phyloP scores from a whole-genome alignment of 2,329 filamentous ascomycete species.

The Sporothrix protearum region DNA sequence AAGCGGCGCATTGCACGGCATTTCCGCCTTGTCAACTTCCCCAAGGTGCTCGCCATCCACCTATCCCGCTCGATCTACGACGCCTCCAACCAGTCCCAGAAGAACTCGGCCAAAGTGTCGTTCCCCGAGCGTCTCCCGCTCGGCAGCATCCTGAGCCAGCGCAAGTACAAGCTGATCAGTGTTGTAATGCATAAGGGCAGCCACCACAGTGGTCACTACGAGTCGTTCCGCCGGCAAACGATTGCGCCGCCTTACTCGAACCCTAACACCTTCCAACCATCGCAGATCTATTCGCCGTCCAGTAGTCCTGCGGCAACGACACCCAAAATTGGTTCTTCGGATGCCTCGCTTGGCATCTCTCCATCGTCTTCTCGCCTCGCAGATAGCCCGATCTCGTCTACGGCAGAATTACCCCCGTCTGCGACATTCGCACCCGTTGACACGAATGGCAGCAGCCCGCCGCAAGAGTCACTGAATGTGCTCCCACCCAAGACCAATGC shows the following conservation, averaged over 20 bases:
- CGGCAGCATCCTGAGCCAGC: conserved; percentile 72
- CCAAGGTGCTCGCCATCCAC: conserved; percentile 86
- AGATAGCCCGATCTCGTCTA: conserved; percentile 45
- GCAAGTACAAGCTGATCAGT: conserved; percentile 77
- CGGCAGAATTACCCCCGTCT: conserved; percentile 45
- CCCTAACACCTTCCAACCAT: conserved; percentile 70
- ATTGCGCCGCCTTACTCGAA: conserved; percentile 77
- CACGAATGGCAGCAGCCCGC: not conserved
- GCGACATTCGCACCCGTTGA: not conserved
- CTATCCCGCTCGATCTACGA: conserved; percentile 92
- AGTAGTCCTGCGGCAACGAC: conserved; percentile 53
- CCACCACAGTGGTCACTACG: conserved; percentile 95
- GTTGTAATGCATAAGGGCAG: conserved; percentile 93
- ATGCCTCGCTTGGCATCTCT: not conserved
- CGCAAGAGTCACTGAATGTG: not conserved
- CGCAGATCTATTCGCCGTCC: conserved; percentile 66
- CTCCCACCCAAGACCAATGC: not conserved
- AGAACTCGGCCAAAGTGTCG: conserved; percentile 89
- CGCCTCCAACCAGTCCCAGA: conserved; percentile 69
- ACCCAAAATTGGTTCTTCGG: conserved; percentile 35
- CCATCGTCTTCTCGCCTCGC: not conserved
- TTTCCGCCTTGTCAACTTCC: conserved; percentile 81
- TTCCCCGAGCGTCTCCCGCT: conserved; percentile 86
- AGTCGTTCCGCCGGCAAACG: conserved; percentile 87
- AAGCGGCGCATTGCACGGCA: conserved; percentile 82